Conservation (phyloP, 495 filamentous ascomycete genomes). For the Alectoria sarmentosa region DNA sequence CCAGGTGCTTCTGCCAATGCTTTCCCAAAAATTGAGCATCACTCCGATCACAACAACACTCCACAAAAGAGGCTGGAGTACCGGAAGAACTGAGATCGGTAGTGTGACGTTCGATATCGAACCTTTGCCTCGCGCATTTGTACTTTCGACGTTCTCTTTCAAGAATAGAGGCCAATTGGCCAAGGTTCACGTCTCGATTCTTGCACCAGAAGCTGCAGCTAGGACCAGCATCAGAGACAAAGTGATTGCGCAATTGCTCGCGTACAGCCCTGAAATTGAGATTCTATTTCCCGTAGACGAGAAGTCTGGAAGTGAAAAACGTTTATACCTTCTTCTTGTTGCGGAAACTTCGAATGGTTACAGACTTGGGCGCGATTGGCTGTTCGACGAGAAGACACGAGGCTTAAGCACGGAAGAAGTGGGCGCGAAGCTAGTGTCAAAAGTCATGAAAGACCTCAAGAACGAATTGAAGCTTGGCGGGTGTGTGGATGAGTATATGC, state of each 20-base stretch:
- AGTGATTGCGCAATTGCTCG: conserved; percentile 16
- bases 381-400: conserved; percentile 43
- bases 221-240: conserved; percentile 14
- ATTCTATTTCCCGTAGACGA: conserved; percentile 46
- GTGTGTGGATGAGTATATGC: conserved; percentile 61
- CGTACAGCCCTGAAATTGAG: conserved; percentile 39
- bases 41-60: conserved; percentile 49
- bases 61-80: conserved; percentile 59
- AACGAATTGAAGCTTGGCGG: conserved; percentile 48
- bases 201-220: conserved; percentile 36
- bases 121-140: conserved; percentile 40
- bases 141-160: conserved; percentile 43
- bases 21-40: conserved; percentile 53
- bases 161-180: conserved; percentile 42
- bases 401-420: conserved; percentile 1
- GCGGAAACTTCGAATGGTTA: conserved; percentile 56
- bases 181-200: conserved; percentile 54
- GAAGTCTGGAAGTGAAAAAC: conserved; percentile 51
- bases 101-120: conserved; percentile 51
- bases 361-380: conserved; percentile 59
- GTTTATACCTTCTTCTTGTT: conserved; percentile 66
- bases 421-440: conserved; percentile 32
- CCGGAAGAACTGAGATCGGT: conserved; percentile 50
- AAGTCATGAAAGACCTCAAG: conserved; percentile 51
- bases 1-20: conserved; percentile 66